Base-by-base conservation (phyloP, 1,284 basidiomycete genomes). In the Cryptococcus sp. region DNA sequence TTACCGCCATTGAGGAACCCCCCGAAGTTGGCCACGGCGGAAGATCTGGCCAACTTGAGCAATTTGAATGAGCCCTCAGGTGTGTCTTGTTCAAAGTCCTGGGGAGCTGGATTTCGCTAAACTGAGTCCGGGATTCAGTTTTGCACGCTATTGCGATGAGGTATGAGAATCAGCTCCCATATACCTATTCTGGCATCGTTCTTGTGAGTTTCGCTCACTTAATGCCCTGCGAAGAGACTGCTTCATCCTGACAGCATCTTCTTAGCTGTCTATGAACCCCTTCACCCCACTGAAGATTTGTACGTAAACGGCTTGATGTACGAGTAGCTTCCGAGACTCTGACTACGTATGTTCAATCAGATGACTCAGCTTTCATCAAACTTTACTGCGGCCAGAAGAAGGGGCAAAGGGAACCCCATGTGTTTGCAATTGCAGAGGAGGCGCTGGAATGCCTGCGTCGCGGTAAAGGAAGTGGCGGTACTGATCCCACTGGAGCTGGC, bases 391-490 rank as follows among this genome's bases (percentile, higher is more conserved):
- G 93, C 44, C 81, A 91, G 56, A 84, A 86, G 70, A 88, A 93
- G 77, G 95, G 94, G 44, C 96, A 98, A 64, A 82, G 98, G 33
- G 96, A 98, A 72, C 96, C 96, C 0, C 96, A 99, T 80, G 77
- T 99, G 62, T 98, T 98, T 77, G 96, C 96, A 24, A 98, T 99
- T 67, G 96, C 96, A 13, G 96, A 99, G 77, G 96, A 98, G 80
- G 96, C 96, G 60, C 92, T 98, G 76, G 93, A 94, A 42, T 91
- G 91, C 59, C 98, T 98, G 96, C 86, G 77, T 15, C 57, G 75
- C 49, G 77, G 76, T 18, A 56, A 64, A 15, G 75, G 76, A 1
- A 60, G 59, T 8, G 77, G 77, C 6, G 77, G 91, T 56, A 89
- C 88, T 70, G 94, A 98, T 67, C 89, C 87, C 71, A 77, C 76